Evolutionary conservation across 1,139 yeast genomes (phyloP), one percentile per base, ranked within the genome.

Genomic region (Cylindricascospora bacillispora): DNA sequence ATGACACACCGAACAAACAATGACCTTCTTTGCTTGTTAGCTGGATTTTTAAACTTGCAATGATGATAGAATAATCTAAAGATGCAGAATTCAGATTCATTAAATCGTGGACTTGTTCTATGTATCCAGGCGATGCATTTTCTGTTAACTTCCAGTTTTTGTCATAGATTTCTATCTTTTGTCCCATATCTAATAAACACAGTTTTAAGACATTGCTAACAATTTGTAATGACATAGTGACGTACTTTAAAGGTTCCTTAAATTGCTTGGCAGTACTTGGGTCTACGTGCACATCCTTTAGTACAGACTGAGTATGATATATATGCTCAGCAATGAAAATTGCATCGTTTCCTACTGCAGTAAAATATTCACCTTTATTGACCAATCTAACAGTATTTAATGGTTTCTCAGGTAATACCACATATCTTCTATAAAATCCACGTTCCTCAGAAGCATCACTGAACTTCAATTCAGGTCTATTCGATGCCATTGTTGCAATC

Each of bases 61-160:
- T 72, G 13, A 83, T 72, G 1, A 94, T 82, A 10, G 73, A 61
- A 15, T 70, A 58, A 26, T 66, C 69, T 18, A 66, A 44, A 1
- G 79, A 69, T n/a, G n/a, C n/a, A 18, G 21, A 18, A 17, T 16
- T 16, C 25, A 70, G 62, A 42, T 69, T 56, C 40, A 81, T 63
- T 55, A 82, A 59, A 21, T 77, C 83, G 38, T 82, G 95, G 28
- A 89, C 72, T 29, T 73, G 81, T 34, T 77, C 82, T 30, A 85
- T 61, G 52, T 89, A 86, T 4, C 98, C 98, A 1, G 97, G 95
- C 1, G 95, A 78, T 1, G 93, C 95, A 29, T 67, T 59, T 36
- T 67, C 67, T 18, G 67, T 37, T 31, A 79, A 49, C 27, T 60
- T 62, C 76, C 93, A 83, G 4, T 47, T 45, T 26, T 55, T 57